These are phyloP conservation scores for Hirsutella thompsonii DNA, from an alignment of 2,329 filamentous ascomycete genomes.

Conservation along the genomic window DNA sequence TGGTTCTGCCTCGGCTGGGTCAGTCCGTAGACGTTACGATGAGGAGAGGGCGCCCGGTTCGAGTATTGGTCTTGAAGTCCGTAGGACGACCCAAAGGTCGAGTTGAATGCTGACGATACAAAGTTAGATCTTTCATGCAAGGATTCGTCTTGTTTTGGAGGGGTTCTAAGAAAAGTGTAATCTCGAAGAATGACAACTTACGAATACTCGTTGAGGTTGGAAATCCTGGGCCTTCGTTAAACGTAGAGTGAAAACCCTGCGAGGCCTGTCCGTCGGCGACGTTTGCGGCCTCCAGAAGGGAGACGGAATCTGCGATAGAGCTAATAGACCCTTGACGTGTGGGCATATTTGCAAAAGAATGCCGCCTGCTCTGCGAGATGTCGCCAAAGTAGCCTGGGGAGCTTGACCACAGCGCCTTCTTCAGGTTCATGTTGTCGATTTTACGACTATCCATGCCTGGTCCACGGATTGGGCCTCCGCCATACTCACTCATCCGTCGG, in stretches of 20 bases:
- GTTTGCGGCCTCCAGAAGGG: conserved; percentile 32
- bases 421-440: conserved; percentile 42
- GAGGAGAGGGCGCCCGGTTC: conserved; percentile 45
- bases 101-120: conserved; percentile 16
- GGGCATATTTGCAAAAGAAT: conserved; percentile 64
- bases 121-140: conserved; percentile 13
- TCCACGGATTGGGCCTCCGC: conserved; percentile 30
- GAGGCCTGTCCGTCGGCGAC: conserved; percentile 28
- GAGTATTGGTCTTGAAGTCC: conserved; percentile 29
- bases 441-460: conserved; percentile 47
- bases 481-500: conserved; percentile 46
- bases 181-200: conserved; percentile 17
- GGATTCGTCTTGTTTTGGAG: conserved; percentile 8
- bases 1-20: conserved; percentile 52
- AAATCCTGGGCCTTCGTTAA: conserved; percentile 24
- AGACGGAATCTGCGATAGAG: conserved; percentile 40
- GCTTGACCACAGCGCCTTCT: conserved; percentile 59
- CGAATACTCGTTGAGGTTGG: conserved; percentile 22
- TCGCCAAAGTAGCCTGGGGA: conserved; percentile 56
- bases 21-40: conserved; percentile 48
- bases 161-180: conserved; percentile 1
- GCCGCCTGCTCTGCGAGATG: conserved; percentile 60
- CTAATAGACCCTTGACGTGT: conserved; percentile 51
- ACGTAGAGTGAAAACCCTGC: conserved; percentile 29
- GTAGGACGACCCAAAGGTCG: conserved; percentile 34